Base-by-base conservation (phyloP, 2,329 filamentous ascomycete genomes). In the Exophiala calicioides region DNA sequence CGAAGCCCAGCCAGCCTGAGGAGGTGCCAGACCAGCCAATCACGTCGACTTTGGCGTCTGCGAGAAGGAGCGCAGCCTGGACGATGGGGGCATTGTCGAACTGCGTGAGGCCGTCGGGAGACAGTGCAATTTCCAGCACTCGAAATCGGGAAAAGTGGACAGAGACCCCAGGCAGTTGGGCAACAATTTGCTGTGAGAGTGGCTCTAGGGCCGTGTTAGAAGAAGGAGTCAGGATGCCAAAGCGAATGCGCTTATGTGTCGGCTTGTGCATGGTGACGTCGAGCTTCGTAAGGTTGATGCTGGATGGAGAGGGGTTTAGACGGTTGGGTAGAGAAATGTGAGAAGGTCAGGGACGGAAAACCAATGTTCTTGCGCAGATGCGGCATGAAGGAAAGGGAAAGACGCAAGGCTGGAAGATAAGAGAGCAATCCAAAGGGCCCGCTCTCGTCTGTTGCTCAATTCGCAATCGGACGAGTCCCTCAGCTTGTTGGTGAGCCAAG, bases 191-290 rank as follows among this genome's bases (percentile, higher is more conserved):
- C 29, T 60, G 59, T 4, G 69, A 70, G 8, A 73, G 60, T 4
- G 69, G 69, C 54, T 74, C 71, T 12, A 73, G 64, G 6, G 64
- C 64, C 7, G 69, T 73, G 54, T 73, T 73, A 41, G 70, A 71
- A 30, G 65, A 69, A n/a, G 70, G 71, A 18, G 69, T 64, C 18
- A 73, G 64, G 36, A 74, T 64, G 43, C 68, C 71, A 21, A 74
- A 32, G 9, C 40, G 44, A 18, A 49, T 36, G 39, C 38, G 43
- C 15, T n/a, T n/a, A n/a, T n/a, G n/a, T n/a, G n/a, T n/a, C n/a
- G n/a, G n/a, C n/a, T n/a, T n/a, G n/a, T n/a, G n/a, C n/a, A n/a
- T n/a, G n/a, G n/a, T n/a, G n/a, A n/a, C n/a, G n/a, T n/a, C n/a
- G n/a, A n/a, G n/a, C n/a, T n/a, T n/a, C n/a, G n/a, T n/a, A n/a